Evolutionary conservation across 495 filamentous ascomycete species (phyloP), one percentile per base, ranked within the genome.

Genomic region (Penicillium antarcticum): DNA sequence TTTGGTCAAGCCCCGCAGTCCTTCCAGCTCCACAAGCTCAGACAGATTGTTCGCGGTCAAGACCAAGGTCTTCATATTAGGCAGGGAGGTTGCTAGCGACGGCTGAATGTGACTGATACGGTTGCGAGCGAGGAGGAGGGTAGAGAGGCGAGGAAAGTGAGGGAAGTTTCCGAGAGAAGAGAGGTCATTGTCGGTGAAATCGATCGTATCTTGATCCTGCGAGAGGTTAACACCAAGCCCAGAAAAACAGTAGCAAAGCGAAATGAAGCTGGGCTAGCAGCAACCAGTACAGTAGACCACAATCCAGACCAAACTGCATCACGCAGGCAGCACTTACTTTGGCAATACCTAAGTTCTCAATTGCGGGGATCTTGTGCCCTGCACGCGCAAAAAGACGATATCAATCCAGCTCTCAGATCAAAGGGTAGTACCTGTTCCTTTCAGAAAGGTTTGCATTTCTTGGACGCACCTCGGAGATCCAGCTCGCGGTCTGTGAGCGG

Each of bases 121-220:
- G 69, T 99, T 99, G 45, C 91, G 84, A 37, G 92, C 91, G 18
- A 96, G 80, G 21, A 97, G 82, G 23, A 99, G 86, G 8, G 89
- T 92, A 41, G 78, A 82, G 52, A 97, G 75, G 39, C 95, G 87
- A 33, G 89, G 92, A 35, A 87, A 91, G 47, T 94, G 82, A n/a
- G 94, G 94, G 74, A 99, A 95, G 75, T 97, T 97, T 47, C 82
- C 83, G 45, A 99, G 80, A 31, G 84, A 73, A 44, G 87, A 83
- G 65, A 99, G 90, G 70, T 97, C 91, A 70, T 99, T 99, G 74
- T 99, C 94, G 62, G 95, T 97, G 62, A 99, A 85, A 71, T 99
- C 94, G 74, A 99, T 95, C 41, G 86, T 82, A 76, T 97, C 94
- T 80, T 96, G 91, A 53, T 86, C 80, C 80, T 86, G 62, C 11